phyloP scores from a whole-genome alignment of 805 yeast species.

The Candida quercuum region DNA sequence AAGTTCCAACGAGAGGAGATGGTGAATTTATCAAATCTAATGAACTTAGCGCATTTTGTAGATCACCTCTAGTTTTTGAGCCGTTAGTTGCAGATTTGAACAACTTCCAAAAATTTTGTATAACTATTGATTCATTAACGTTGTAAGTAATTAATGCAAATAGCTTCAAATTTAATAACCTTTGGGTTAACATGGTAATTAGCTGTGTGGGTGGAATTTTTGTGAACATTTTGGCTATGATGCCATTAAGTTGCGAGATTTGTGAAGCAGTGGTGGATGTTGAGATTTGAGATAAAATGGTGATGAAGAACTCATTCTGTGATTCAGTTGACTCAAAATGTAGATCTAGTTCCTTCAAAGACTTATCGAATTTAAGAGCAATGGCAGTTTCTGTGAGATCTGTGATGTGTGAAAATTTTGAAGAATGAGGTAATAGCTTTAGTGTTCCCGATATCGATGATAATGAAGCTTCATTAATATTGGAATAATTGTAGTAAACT shows the following conservation, averaged over 20 bases:
- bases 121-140: conserved; percentile 13
- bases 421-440: not conserved
- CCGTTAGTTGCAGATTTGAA: conserved; percentile 40
- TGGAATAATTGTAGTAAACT: not conserved
- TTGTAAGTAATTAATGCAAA: conserved; percentile 20
- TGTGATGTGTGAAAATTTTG: not conserved
- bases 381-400: conserved; percentile 1
- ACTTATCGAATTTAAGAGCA: not conserved
- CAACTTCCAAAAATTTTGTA: conserved; percentile 34
- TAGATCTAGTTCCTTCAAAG: not conserved
- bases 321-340: not conserved
- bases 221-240: not conserved
- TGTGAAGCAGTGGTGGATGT: not conserved
- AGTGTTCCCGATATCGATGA: not conserved
- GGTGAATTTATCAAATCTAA: conserved; percentile 18
- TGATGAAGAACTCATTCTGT: not conserved
- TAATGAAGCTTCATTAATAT: not conserved
- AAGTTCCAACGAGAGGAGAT: conserved; percentile 8
- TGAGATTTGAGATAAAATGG: not conserved
- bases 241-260: not conserved
- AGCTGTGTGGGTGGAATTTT: not conserved
- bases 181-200: conserved; percentile 16
- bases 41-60: conserved; percentile 30
- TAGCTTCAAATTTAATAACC: conserved; percentile 24
- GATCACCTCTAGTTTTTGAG: conserved; percentile 31